phyloP scores from a whole-genome alignment of 2,329 filamentous ascomycete genomes.

The Coniochaeta sp. region DNA sequence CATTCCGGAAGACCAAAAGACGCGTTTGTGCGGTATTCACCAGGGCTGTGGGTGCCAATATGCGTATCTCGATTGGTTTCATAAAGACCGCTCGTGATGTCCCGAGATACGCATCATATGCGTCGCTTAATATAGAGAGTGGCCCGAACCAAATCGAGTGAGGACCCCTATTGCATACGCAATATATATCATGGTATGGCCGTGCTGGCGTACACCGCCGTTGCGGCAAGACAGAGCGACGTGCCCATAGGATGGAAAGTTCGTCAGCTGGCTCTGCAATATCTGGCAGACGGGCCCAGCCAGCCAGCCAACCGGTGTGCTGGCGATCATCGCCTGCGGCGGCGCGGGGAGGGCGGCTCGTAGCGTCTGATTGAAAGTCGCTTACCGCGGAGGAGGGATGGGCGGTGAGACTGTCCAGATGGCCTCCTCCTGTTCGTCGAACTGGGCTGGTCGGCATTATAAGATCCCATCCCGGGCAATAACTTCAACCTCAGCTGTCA shows the following conservation, averaged over 20 bases:
- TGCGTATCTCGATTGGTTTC: not conserved
- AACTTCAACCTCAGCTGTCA: not conserved
- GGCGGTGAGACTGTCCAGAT: not conserved
- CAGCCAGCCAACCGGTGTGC: too few relatives aligned
- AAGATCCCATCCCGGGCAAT: not conserved
- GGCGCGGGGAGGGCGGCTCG: not conserved
- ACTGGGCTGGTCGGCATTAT: not conserved
- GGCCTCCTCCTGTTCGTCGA: not conserved
- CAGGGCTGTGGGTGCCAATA: not conserved
- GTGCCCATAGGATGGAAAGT: not conserved
- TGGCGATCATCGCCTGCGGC: not conserved
- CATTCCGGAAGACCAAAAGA: not conserved
- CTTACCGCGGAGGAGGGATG: not conserved
- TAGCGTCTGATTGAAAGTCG: not conserved
- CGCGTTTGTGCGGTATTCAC: not conserved
- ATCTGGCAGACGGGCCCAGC: not conserved
- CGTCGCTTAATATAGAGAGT: not conserved
- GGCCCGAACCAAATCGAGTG: not conserved
- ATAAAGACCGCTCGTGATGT: not conserved
- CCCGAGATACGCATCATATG: not conserved
- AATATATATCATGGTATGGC: not conserved
- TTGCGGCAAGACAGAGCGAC: not conserved
- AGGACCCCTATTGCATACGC: not conserved
- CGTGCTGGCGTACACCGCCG: not conserved
- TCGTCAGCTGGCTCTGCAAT: not conserved